Evolutionary conservation across 2,329 filamentous ascomycete species (phyloP).

Genomic region (Aspergillus sp.): DNA sequence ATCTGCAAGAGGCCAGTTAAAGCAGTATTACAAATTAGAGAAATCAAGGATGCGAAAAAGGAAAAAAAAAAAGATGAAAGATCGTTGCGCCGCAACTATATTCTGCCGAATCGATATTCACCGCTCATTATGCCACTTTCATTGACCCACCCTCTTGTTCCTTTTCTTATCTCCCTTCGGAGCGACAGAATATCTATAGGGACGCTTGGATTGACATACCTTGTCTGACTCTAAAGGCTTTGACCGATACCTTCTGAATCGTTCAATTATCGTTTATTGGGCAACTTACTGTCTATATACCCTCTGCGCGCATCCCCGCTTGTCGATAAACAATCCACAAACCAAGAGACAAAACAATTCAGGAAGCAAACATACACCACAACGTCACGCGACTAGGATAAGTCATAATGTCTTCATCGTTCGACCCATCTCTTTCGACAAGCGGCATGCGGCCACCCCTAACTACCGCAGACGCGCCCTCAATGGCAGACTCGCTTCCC

Average conservation of each 20-base stretch:
- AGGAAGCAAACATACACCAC: too few species aligned
- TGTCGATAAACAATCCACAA: not conserved
- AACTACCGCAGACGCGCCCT: slow-evolving; percentile 47
- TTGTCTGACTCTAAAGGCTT: not conserved
- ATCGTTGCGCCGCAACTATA: slow-evolving; percentile 25
- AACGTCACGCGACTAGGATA: not conserved
- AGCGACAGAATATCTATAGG: not conserved
- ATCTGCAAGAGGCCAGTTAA: not conserved
- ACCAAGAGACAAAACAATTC: not conserved
- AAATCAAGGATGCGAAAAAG: not conserved
- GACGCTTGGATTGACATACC: not conserved
- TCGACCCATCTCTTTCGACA: slow-evolving; percentile 52
- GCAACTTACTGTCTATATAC: too few species aligned
- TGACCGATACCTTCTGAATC: not conserved
- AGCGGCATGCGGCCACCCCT: slow-evolving; percentile 48
- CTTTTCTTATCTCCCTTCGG: not conserved
- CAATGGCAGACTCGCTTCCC: slow-evolving; percentile 65
- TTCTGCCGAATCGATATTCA: not conserved
- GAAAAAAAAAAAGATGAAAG: not conserved
- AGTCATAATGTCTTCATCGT: slow-evolving; percentile 38
- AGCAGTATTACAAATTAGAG: not conserved
- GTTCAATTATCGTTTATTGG: too few species aligned
- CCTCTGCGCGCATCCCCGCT: not conserved
- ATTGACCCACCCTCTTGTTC: not conserved
- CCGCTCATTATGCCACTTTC: not conserved